phyloP scores from a whole-genome alignment of 495 filamentous ascomycete species.

The Trichoderma asperelloides region DNA sequence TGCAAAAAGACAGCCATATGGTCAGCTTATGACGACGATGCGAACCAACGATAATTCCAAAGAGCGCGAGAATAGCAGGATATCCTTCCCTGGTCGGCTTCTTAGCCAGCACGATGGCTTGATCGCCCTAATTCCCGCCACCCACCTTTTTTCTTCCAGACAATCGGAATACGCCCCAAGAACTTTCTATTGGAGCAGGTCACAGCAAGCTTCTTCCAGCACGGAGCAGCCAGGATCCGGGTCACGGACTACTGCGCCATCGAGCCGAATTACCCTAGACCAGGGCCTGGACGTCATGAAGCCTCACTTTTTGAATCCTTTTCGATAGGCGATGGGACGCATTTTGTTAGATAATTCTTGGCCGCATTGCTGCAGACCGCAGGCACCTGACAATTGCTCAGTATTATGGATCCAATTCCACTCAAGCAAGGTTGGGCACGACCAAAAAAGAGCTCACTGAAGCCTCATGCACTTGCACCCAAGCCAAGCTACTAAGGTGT shows the following conservation, averaged over 20 bases:
- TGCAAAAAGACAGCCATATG: too few species aligned
- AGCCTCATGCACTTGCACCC: background rate
- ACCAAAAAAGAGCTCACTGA: background rate
- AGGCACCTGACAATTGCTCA: background rate
- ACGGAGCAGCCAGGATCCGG: too few species aligned
- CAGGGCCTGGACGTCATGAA: background rate
- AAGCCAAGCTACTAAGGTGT: background rate
- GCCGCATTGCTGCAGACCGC: background rate
- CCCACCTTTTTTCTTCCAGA: background rate
- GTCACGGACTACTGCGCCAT: background rate
- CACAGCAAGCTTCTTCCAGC: too few species aligned
- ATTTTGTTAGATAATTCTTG: background rate
- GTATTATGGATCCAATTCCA: background rate
- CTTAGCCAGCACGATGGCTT: background rate
- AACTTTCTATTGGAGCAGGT: too few species aligned
- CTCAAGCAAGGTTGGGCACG: background rate
- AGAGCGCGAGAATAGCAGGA: too few species aligned
- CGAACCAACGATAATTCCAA: too few species aligned
- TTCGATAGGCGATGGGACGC: background rate
- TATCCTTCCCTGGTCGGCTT: background rate
- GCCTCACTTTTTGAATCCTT: background rate
- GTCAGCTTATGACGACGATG: too few species aligned
- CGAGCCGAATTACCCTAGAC: slow-evolving; percentile 1
- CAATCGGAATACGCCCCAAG: background rate
- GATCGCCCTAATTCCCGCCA: slow-evolving; percentile 1